Evolutionary conservation across 345 rosid species (phyloP).

Genomic region (Corchorus olitorius): DNA sequence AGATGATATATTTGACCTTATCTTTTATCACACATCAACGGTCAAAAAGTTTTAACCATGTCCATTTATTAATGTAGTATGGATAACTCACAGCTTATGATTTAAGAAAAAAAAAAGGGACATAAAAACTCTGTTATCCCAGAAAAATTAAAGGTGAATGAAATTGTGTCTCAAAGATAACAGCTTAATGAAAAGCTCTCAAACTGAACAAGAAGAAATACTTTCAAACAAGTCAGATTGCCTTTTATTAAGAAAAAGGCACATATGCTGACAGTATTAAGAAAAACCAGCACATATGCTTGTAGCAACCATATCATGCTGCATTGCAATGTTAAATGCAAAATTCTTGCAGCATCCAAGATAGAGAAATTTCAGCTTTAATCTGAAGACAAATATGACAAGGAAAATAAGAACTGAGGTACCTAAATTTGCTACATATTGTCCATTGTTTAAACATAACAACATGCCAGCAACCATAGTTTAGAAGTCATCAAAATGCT

Average conservation of each 20-base stretch:
- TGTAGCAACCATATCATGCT: neutral
- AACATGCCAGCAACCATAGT: neutral
- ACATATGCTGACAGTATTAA: neutral
- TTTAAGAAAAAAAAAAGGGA: neutral
- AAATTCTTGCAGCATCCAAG: neutral
- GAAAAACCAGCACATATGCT: neutral
- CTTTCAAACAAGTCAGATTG: neutral
- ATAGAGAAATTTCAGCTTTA: neutral
- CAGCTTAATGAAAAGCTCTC: slow-evolving; percentile 1
- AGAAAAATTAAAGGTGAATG: neutral
- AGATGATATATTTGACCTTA: neutral
- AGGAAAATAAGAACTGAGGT: neutral
- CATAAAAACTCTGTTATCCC: neutral
- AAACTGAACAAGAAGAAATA: neutral
- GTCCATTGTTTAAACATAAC: neutral
- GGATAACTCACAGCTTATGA: neutral
- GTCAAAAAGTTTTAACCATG: neutral
- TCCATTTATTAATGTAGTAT: neutral
- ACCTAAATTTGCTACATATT: neutral
- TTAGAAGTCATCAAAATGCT: neutral
- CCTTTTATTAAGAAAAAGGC: neutral
- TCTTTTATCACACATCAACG: neutral
- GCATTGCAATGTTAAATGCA: neutral
- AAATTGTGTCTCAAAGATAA: neutral
- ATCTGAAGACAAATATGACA: neutral